Conservation (phyloP, 306 rosid species). For the Cicer judaicum region DNA sequence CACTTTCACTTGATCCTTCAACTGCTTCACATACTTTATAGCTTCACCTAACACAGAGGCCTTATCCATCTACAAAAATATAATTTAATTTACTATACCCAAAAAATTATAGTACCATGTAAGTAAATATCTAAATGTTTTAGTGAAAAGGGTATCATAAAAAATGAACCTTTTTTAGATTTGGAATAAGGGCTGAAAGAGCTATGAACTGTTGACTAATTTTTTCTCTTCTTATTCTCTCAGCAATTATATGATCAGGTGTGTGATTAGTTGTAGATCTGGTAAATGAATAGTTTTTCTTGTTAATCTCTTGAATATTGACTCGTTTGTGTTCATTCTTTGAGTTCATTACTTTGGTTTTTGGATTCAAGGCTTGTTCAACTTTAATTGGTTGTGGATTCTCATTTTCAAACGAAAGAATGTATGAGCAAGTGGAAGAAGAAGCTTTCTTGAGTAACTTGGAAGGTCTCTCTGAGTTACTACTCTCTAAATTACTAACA, state of each 20-base stretch:
- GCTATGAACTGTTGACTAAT: constrained; percentile 74
- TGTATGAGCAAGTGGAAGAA: constrained; percentile 40
- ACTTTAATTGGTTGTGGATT: constrained; percentile 3
- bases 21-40: constrained; percentile 63
- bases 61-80: constrained; percentile 59
- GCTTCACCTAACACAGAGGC: constrained; percentile 73
- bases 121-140: background rate
- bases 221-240: constrained; percentile 76
- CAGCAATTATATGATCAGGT: constrained; percentile 78
- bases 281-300: constrained; percentile 22
- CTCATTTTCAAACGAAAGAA: constrained; percentile 57
- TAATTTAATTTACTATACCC: background rate
- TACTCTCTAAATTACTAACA: constrained; percentile 30
- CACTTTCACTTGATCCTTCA: constrained; percentile 54
- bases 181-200: constrained; percentile 78
- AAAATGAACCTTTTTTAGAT: constrained; percentile 67
- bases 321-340: constrained; percentile 17
- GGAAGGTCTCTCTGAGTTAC: constrained; percentile 47
- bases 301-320: constrained; percentile 35
- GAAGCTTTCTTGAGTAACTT: constrained; percentile 42
- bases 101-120: background rate
- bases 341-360: constrained; percentile 49
- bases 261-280: constrained; percentile 48
- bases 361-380: constrained; percentile 35
- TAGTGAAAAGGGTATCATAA: background rate